Evolutionary conservation across 2,329 filamentous ascomycete genomes (phyloP), one percentile per base, ranked within the genome.

Genomic region (Exophiala sp.): DNA sequence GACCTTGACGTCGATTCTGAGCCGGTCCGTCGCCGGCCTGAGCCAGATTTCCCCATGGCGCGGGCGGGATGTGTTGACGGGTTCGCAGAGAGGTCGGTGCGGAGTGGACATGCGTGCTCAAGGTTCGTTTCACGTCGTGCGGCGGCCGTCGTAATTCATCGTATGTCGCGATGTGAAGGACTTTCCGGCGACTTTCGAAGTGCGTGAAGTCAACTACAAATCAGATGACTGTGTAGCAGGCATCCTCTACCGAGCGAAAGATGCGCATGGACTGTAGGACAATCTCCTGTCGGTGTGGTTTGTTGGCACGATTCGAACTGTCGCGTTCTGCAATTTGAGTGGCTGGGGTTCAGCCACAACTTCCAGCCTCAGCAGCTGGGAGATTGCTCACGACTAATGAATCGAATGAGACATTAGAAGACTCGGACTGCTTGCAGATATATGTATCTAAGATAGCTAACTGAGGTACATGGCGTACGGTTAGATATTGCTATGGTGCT

Each of bases 11-110:
- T 48, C 21, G 49, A 34, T 43, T 60, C 55, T 32, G 53, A 59
- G 30, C 49, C 57, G 35, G 46, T 23, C 41, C 50, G 55, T 21
- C 43, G 50, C 40, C 58, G 55, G 35, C 50, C 53, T 34, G 58
- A 59, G 46, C 49, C 57, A 23, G 58, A 58, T 48, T 57, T 58
- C n/a, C 50, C 38, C 57, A 59, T 59, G 32, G 44, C 47, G 45
- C 37, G 37, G 18, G 46, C 45, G 37, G 35, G 21, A 27, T 16
- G 32, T 41, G 34, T 43, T 47, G 50, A 50, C 39, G 24, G 45
- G 50, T 42, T 53, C 50, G 43, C 32, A 35, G 38, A 42, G 40
- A 40, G 51, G 51, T 52, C 51, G 45, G 21, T 39, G 54, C 48
- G 38, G 46, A 39, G 23, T 41, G 40, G 23, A 41, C 48, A 43